Conservation (phyloP, 768 basidiomycete genomes). For the Dioszegia crocea region DNA sequence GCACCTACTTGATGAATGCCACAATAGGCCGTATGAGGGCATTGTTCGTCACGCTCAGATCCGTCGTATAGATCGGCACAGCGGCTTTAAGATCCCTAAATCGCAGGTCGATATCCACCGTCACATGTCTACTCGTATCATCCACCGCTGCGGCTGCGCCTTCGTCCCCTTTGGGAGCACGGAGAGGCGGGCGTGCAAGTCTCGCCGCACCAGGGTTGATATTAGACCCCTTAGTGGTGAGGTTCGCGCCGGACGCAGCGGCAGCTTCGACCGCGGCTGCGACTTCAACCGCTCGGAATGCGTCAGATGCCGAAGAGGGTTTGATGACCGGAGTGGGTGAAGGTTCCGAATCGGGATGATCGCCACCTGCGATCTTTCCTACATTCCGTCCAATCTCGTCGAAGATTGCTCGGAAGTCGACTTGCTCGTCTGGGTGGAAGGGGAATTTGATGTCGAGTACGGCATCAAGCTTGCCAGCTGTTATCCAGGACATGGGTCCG, state of each 20-base stretch:
- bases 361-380: slow-evolving; percentile 51
- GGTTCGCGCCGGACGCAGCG: slow-evolving; percentile 20
- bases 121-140: slow-evolving; percentile 41
- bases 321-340: neutral
- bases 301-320: neutral
- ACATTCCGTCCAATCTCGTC: slow-evolving; percentile 89
- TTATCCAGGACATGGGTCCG: slow-evolving; percentile 95
- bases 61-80: slow-evolving; percentile 83
- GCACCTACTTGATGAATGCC: slow-evolving; percentile 89
- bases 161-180: slow-evolving; percentile 55
- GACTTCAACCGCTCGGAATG: slow-evolving; percentile 11
- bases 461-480: slow-evolving; percentile 90
- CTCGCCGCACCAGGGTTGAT: slow-evolving; percentile 81
- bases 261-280: slow-evolving; percentile 17
- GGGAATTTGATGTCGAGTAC: slow-evolving; percentile 98
- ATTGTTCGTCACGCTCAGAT: slow-evolving; percentile 85
- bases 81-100: slow-evolving; percentile 94
- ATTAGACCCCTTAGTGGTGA: slow-evolving; percentile 52
- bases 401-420: slow-evolving; percentile 73
- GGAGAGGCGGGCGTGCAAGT: slow-evolving; percentile 78
- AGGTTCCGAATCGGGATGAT: slow-evolving; percentile 23
- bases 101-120: slow-evolving; percentile 84
- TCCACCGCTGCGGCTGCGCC: neutral
- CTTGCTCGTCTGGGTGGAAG: slow-evolving; percentile 64
- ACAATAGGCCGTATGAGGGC: slow-evolving; percentile 93